A percentile compares a stretch with the other conserved stretches of the same genome.
Evolutionary conservation across 2,329 filamentous ascomycete species (phyloP).

Genomic region (Aureobasidium uvarum): DNA sequence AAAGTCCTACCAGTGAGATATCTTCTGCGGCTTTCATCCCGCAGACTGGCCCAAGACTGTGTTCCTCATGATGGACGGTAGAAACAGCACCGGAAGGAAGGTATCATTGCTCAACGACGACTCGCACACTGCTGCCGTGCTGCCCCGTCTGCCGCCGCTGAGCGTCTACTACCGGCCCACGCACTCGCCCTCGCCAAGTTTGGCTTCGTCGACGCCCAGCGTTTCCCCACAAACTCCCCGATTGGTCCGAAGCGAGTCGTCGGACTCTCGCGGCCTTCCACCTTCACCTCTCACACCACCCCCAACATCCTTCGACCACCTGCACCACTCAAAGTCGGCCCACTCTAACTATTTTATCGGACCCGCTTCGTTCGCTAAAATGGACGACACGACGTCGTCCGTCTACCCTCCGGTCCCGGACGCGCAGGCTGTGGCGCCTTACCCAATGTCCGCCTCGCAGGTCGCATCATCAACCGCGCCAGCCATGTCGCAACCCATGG

Average conservation of each 20-base stretch:
- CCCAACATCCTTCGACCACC: constrained; percentile 36
- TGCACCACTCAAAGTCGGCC: constrained; percentile 31
- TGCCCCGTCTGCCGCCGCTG: constrained; percentile 33
- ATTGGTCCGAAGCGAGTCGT: constrained; percentile 48
- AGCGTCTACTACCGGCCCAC: constrained; percentile 35
- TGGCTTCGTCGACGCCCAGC: constrained; percentile 47
- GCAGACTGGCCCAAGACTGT: constrained; percentile 30
- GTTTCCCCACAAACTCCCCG: constrained; percentile 49
- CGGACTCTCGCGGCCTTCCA: constrained; percentile 45
- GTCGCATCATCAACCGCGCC: constrained; percentile 26
- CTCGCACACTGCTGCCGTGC: constrained; percentile 31
- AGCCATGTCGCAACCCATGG: constrained; percentile 27
- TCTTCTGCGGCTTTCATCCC: constrained; percentile 4
- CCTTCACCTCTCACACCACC: constrained; percentile 51
- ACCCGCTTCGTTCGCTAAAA: constrained; percentile 33
- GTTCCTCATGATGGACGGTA: constrained; percentile 51
- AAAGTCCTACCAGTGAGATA: not conserved
- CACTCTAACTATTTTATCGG: constrained; percentile 29
- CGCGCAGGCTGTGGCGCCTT: constrained; percentile 35
- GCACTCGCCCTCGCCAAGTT: constrained; percentile 45
- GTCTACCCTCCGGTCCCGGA: constrained; percentile 42
- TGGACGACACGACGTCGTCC: constrained; percentile 38
- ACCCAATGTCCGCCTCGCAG: constrained; percentile 35
- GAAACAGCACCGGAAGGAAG: constrained; percentile 50
- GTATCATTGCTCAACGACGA: constrained; percentile 53